These are phyloP conservation scores for Venturia carpophila DNA, from an alignment of 2,329 filamentous ascomycete species.

Conservation along the genomic window DNA sequence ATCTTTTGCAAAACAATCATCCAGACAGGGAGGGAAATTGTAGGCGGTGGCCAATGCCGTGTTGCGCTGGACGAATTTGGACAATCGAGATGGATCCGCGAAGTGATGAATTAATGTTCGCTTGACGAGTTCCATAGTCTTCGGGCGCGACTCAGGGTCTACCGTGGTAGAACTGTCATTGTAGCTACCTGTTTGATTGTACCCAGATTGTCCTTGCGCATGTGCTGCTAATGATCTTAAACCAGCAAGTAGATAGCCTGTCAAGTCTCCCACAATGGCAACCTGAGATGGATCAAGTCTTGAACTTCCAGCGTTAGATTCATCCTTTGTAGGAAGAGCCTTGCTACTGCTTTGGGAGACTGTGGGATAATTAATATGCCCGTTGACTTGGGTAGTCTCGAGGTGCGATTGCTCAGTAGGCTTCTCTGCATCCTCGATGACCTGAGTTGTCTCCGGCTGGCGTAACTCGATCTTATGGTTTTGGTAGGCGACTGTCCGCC, in stretches of 20 bases:
- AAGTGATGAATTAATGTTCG: conserved; percentile 16
- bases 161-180: not conserved
- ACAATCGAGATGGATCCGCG: conserved; percentile 20
- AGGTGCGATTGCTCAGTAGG: not conserved
- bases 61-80: conserved; percentile 20
- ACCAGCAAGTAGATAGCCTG: not conserved
- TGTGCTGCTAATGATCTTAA: not conserved
- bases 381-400: not conserved
- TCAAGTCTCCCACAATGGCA: not conserved
- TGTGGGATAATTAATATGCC: not conserved
- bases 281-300: not conserved
- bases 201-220: not conserved
- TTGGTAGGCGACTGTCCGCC: not conserved
- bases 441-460: not conserved
- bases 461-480: not conserved
- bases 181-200: not conserved
- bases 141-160: not conserved
- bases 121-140: not conserved
- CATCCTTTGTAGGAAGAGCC: not conserved
- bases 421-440: not conserved
- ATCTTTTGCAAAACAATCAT: not conserved
- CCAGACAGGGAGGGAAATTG: not conserved
- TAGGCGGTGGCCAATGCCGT: not conserved
- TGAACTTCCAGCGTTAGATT: not conserved
- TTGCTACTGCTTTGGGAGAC: not conserved